These are phyloP conservation scores for Leccinum pallidistipes DNA, from an alignment of 1,284 basidiomycete species.

Conservation along the genomic window DNA sequence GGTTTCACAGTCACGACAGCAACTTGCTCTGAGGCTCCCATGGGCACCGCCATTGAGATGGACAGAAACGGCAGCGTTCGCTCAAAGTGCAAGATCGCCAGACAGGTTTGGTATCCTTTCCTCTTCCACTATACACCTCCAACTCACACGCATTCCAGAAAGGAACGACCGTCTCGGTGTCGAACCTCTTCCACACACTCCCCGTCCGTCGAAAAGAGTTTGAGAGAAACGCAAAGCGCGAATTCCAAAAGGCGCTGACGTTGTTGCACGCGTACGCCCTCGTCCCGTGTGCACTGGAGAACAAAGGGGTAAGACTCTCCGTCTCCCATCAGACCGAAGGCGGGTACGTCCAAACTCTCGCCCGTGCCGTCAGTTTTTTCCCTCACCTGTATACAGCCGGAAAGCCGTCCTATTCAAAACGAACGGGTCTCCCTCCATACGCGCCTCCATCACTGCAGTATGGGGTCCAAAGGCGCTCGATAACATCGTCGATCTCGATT, in stretches of 20 bases:
- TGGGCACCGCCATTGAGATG: conserved; percentile 78
- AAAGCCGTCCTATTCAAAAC: conserved; percentile 77
- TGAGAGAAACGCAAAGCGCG: conserved; percentile 86
- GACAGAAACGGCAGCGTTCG: conserved; percentile 61
- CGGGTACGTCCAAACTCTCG: conserved; percentile 53
- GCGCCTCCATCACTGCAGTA: conserved; percentile 70
- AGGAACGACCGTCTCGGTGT: conserved; percentile 84
- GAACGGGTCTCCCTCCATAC: conserved; percentile 60
- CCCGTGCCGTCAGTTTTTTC: not conserved
- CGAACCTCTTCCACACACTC: conserved; percentile 76
- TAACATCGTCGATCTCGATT: conserved; percentile 70
- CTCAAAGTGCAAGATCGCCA: conserved; percentile 59
- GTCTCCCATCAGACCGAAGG: conserved; percentile 75
- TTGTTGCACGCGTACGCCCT: conserved; percentile 91
- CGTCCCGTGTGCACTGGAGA: conserved; percentile 63
- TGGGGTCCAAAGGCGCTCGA: conserved; percentile 87
- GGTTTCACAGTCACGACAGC: conserved; percentile 73
- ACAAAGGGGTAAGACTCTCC: conserved; percentile 69
- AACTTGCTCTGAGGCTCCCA: conserved; percentile 67
- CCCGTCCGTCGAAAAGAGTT: conserved; percentile 94
- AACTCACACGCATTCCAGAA: conserved; percentile 45
- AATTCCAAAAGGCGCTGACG: conserved; percentile 83
- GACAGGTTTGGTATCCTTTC: conserved; percentile 57
- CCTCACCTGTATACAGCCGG: conserved; percentile 46
- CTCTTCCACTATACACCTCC: not conserved